phyloP scores from a whole-genome alignment of 2,329 filamentous ascomycete genomes.

The Neophaeococcomyces aloes region DNA sequence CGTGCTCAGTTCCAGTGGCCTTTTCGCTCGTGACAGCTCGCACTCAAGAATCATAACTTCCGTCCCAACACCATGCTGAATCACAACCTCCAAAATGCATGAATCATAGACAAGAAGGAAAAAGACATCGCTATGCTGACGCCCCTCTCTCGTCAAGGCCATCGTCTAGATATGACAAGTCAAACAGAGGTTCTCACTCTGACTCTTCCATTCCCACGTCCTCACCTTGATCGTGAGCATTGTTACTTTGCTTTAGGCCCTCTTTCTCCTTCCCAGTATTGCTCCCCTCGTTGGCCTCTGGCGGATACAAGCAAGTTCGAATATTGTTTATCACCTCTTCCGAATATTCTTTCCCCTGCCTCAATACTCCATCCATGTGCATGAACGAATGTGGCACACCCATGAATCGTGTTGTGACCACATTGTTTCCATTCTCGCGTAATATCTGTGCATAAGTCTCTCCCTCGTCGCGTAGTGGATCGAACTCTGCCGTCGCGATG shows the following conservation, averaged over 20 bases:
- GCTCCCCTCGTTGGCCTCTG: not conserved
- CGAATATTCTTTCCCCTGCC: conserved; percentile 20
- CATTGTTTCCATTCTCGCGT: conserved; percentile 17
- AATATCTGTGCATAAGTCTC: conserved; percentile 20
- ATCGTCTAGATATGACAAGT: not conserved
- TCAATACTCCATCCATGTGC: conserved; percentile 19
- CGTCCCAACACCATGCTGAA: too few species aligned
- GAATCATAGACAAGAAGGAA: not conserved
- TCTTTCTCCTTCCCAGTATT: not conserved
- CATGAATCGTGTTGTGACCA: conserved; percentile 16
- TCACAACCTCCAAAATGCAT: too few species aligned
- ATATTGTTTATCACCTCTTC: conserved; percentile 19
- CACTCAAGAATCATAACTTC: not conserved
- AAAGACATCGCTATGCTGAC: not conserved
- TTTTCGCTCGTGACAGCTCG: too few species aligned
- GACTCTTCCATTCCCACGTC: not conserved
- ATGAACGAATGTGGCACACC: conserved; percentile 21
- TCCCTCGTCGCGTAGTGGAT: conserved; percentile 20
- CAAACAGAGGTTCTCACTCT: too few species aligned
- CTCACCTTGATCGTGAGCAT: not conserved
- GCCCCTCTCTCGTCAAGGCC: too few species aligned
- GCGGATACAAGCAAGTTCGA: conserved; percentile 16
- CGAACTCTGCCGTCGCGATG: conserved; percentile 19
- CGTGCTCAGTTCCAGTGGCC: too few species aligned
- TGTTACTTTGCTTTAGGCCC: not conserved